phyloP scores from a whole-genome alignment of 306 rosid species.

The Nissolia schottii region DNA sequence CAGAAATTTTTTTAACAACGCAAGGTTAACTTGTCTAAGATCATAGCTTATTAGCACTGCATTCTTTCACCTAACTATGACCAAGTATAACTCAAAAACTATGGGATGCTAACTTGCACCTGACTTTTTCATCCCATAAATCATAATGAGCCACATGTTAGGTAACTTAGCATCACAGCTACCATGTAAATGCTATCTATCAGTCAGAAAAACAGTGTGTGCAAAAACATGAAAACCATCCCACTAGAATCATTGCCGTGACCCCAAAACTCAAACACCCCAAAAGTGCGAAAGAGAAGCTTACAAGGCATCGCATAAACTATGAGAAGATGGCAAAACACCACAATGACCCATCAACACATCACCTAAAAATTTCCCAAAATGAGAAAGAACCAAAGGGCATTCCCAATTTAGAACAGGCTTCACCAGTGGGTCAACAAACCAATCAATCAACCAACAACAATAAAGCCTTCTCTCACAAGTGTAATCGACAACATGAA shows the following conservation, averaged over 20 bases:
- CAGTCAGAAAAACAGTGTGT: background rate
- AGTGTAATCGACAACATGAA: too few species aligned
- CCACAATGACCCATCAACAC: background rate
- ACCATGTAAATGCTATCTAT: slow-evolving; percentile 18
- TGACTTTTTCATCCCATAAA: slow-evolving; percentile 28
- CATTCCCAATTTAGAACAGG: background rate
- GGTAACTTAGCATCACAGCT: slow-evolving; percentile 38
- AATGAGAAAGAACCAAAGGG: background rate
- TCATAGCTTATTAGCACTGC: background rate
- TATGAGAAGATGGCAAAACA: background rate
- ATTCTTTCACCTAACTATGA: background rate
- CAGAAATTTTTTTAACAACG: background rate
- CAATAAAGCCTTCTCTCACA: background rate
- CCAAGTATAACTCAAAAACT: slow-evolving; percentile 1
- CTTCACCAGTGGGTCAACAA: background rate
- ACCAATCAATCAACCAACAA: background rate
- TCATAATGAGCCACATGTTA: slow-evolving; percentile 36
- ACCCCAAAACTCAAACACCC: slow-evolving; percentile 33
- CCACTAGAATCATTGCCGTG: slow-evolving; percentile 24
- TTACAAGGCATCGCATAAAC: background rate
- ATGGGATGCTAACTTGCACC: slow-evolving; percentile 25
- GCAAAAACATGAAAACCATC: background rate
- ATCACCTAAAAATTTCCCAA: background rate
- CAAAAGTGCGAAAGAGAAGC: background rate
- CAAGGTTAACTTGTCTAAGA: background rate